These are phyloP conservation scores for Ophiocordyceps camponoti-rufipedis DNA, from an alignment of 2,329 filamentous ascomycete genomes.

Conservation along the genomic window DNA sequence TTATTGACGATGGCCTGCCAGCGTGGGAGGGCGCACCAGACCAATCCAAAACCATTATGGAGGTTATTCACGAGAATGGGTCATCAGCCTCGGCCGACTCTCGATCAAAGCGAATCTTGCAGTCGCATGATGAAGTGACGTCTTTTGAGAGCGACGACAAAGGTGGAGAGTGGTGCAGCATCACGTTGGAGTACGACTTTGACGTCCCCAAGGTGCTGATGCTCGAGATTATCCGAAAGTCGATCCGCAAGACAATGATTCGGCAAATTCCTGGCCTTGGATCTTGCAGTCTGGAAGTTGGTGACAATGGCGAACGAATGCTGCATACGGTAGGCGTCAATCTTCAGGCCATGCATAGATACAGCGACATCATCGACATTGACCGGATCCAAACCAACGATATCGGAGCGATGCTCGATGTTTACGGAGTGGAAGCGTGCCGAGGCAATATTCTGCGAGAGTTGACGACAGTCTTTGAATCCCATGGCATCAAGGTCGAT, in stretches of 20 bases:
- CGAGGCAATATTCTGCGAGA: slow-evolving; percentile 76
- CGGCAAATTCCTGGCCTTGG: slow-evolving; percentile 70
- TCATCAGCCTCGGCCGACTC: slow-evolving; percentile 21
- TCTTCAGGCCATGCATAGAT: slow-evolving; percentile 76
- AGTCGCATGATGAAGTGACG: slow-evolving; percentile 46
- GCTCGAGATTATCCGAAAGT: slow-evolving; percentile 73
- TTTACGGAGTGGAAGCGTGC: slow-evolving; percentile 89
- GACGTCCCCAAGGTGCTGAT: slow-evolving; percentile 80
- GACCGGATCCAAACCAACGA: slow-evolving; percentile 84
- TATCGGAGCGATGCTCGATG: slow-evolving; percentile 63
- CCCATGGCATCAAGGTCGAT: slow-evolving; percentile 86
- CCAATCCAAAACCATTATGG: slow-evolving; percentile 17
- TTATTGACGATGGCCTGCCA: slow-evolving; percentile 22
- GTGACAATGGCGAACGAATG: slow-evolving; percentile 31
- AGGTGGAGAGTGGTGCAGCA: slow-evolving; percentile 54
- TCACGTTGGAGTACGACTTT: slow-evolving; percentile 69
- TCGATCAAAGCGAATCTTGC: slow-evolving; percentile 46
- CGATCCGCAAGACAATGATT: slow-evolving; percentile 61
- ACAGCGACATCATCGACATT: slow-evolving; percentile 69
- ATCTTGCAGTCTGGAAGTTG: slow-evolving; percentile 48
- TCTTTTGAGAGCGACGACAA: slow-evolving; percentile 65
- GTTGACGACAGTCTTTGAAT: slow-evolving; percentile 67
- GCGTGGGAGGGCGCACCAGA: slow-evolving; percentile 6
- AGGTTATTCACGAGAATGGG: slow-evolving; percentile 20
- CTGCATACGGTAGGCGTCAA: slow-evolving; percentile 78